phyloP scores from a whole-genome alignment of 768 basidiomycete species.

The Pulveroboletus ravenelii region DNA sequence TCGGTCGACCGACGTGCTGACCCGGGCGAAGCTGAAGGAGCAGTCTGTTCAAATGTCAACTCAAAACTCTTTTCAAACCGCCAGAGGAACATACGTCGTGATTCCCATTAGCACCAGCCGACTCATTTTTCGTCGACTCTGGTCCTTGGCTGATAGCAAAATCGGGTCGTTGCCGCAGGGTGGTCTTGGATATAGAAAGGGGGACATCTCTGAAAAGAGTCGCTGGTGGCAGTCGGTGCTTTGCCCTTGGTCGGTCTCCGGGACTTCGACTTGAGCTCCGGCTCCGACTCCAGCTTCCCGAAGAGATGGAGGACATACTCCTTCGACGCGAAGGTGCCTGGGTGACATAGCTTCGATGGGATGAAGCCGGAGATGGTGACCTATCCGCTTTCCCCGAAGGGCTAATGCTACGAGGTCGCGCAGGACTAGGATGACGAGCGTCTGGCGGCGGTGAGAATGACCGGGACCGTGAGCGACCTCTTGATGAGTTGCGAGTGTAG shows the following conservation, averaged over 20 bases:
- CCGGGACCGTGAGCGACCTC: slow-evolving; percentile 59
- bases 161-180: slow-evolving; percentile 20
- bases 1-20: slow-evolving; percentile 23
- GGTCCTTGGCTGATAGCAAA: slow-evolving; percentile 18
- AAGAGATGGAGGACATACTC: slow-evolving; percentile 53
- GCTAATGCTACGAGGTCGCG: slow-evolving; percentile 41
- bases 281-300: slow-evolving; percentile 54
- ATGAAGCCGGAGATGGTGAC: slow-evolving; percentile 40
- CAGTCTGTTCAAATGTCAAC: slow-evolving; percentile 18
- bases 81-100: slow-evolving; percentile 24
- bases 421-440: slow-evolving; percentile 49
- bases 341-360: slow-evolving; percentile 37
- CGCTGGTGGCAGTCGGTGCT: slow-evolving; percentile 59
- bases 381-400: slow-evolving; percentile 41
- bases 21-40: slow-evolving; percentile 16
- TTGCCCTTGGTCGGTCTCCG: slow-evolving; percentile 44
- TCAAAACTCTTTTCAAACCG: not conserved
- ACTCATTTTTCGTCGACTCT: slow-evolving; percentile 34
- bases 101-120: slow-evolving; percentile 34
- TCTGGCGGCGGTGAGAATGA: slow-evolving; percentile 57
- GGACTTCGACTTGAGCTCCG: slow-evolving; percentile 50
- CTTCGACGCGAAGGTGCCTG: slow-evolving; percentile 35
- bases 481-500: slow-evolving; percentile 58
- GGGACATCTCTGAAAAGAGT: slow-evolving; percentile 36
- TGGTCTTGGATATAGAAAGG: slow-evolving; percentile 30